phyloP scores from a whole-genome alignment of 306 rosid genomes.

The peach (Prunus persica) region DNA sequence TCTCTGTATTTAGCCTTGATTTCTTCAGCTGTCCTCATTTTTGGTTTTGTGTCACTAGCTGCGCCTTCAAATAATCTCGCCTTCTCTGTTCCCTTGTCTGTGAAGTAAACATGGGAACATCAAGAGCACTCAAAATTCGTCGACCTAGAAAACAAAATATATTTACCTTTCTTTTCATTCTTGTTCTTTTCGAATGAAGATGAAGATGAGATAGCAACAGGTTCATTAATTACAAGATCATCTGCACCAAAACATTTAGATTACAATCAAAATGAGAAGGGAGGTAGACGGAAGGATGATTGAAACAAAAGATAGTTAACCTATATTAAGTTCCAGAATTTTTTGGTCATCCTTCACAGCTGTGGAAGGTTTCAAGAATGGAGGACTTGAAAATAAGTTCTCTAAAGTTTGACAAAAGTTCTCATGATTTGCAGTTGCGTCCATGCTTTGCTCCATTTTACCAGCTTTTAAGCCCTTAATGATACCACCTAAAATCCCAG shows the following conservation, averaged over 20 bases:
- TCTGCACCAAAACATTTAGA: slow-evolving; percentile 46
- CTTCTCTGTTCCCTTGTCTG: slow-evolving; percentile 62
- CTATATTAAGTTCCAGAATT: slow-evolving; percentile 54
- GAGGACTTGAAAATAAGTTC: slow-evolving; percentile 73
- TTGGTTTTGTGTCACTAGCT: slow-evolving; percentile 48
- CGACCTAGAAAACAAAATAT: slow-evolving; percentile 15
- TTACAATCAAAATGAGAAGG: slow-evolving; percentile 22
- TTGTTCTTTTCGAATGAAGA: slow-evolving; percentile 22
- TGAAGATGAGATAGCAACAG: slow-evolving; percentile 28
- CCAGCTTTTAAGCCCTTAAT: slow-evolving; percentile 42
- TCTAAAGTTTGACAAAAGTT: slow-evolving; percentile 39
- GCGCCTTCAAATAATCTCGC: slow-evolving; percentile 55
- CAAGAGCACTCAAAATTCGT: slow-evolving; percentile 5
- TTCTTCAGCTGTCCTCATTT: slow-evolving; percentile 72
- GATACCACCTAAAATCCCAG: slow-evolving; percentile 42
- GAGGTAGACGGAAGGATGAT: slow-evolving; percentile 14
- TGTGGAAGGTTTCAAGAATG: slow-evolving; percentile 66
- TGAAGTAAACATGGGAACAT: slow-evolving; percentile 23
- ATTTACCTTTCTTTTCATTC: slow-evolving; percentile 58
- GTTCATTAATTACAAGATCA: slow-evolving; percentile 63
- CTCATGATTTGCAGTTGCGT: slow-evolving; percentile 27
- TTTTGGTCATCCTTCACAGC: slow-evolving; percentile 36
- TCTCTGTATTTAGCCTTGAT: slow-evolving; percentile 84
- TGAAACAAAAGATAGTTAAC: slow-evolving; percentile 34
- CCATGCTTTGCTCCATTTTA: slow-evolving; percentile 30